These are phyloP conservation scores for Ailanthus altissimus DNA, from an alignment of 345 rosid species.

Conservation along the genomic window DNA sequence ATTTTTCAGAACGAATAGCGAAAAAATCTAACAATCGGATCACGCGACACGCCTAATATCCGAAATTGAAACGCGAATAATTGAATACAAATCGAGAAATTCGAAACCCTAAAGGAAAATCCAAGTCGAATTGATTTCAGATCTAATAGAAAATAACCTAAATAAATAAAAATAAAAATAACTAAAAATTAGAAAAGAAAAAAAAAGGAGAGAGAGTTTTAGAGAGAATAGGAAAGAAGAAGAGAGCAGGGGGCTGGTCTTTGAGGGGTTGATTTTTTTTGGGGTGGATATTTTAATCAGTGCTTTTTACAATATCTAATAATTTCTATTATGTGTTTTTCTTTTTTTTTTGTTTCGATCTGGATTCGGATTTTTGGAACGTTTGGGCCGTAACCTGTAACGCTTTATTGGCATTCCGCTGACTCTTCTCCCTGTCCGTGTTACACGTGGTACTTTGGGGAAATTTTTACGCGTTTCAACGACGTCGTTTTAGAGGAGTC, in stretches of 20 bases:
- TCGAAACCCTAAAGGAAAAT: conserved; percentile 5
- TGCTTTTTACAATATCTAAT: not conserved
- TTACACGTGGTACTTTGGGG: not conserved
- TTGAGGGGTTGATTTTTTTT: not conserved
- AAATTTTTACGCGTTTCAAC: too few species aligned
- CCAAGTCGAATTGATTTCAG: conserved; percentile 3
- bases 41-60: not conserved
- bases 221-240: not conserved
- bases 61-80: not conserved
- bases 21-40: not conserved
- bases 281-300: conserved; percentile 11
- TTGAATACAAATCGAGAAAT: not conserved
- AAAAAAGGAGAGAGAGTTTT: not conserved
- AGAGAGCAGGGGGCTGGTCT: not conserved
- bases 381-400: not conserved
- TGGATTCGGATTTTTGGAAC: not conserved
- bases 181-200: not conserved
- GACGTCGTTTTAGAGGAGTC: not conserved
- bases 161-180: not conserved
- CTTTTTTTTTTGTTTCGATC: not conserved
- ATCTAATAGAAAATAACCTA: not conserved
- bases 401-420: not conserved
- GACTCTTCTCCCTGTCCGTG: not conserved
- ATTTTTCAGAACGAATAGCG: not conserved
- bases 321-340: not conserved